A percentile compares a stretch with the other conserved stretches of the same genome.
Evolutionary conservation across 2,329 filamentous ascomycete genomes (phyloP).

Genomic region (Dothistroma septosporum): DNA sequence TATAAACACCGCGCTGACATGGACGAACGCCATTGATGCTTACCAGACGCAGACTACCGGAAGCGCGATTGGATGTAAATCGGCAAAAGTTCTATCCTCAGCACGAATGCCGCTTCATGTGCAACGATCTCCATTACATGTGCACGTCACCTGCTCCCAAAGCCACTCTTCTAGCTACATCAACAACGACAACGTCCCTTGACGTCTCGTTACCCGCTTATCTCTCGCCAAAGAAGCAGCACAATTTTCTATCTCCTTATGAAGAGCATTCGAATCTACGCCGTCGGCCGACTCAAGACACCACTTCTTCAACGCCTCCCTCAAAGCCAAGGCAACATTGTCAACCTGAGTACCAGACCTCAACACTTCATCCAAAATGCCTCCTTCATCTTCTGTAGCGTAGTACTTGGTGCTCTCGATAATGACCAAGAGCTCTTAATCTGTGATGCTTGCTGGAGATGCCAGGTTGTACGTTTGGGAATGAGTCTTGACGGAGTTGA

Average conservation of each 20-base stretch:
- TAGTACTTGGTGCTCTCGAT: background rate
- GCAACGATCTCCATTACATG: too few species aligned
- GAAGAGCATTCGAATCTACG: background rate
- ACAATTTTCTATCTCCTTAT: background rate
- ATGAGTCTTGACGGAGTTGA: too few species aligned
- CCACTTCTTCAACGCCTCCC: background rate
- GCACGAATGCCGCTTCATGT: too few species aligned
- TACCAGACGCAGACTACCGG: too few species aligned
- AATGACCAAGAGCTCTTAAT: background rate
- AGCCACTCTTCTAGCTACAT: background rate
- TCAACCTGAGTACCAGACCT: background rate
- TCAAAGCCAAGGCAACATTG: background rate
- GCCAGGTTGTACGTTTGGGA: too few species aligned
- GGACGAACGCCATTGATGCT: background rate
- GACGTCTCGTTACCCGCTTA: background rate
- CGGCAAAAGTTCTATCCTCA: too few species aligned
- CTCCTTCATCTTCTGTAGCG: background rate
- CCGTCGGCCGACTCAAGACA: background rate
- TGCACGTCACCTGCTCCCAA: background rate
- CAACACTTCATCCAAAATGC: background rate
- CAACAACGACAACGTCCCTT: background rate
- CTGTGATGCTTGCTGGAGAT: too few species aligned
- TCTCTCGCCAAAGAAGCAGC: background rate
- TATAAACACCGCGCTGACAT: too few species aligned
- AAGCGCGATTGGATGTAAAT: too few species aligned